Evolutionary conservation across 371 early-diverging fungal species (phyloP).

Genomic region (Vairimorpha apis): DNA sequence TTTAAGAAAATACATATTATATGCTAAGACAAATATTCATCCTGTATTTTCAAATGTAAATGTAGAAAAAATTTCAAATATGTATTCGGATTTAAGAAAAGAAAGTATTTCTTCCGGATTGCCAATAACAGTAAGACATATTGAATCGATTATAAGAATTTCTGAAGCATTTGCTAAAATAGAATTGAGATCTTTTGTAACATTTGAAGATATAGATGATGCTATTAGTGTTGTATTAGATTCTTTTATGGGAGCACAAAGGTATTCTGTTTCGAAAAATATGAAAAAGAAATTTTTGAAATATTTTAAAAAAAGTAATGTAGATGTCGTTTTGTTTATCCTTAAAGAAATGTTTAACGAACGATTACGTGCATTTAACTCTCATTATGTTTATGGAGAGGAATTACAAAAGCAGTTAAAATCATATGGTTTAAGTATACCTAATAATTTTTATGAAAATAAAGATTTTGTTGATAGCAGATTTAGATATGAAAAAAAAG

Average conservation of each 20-base stretch:
- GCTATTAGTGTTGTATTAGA: constrained; percentile 84
- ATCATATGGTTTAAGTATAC: constrained; percentile 15
- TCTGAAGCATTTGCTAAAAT: constrained; percentile 91
- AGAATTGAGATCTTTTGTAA: constrained; percentile 85
- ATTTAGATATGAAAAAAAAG: constrained; percentile 16
- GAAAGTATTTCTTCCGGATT: constrained; percentile 78
- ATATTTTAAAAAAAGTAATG: constrained; percentile 53
- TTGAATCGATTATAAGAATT: constrained; percentile 93
- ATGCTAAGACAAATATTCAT: constrained; percentile 75
- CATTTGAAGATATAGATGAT: constrained; percentile 81
- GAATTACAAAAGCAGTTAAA: constrained; percentile 26
- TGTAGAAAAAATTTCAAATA: constrained; percentile 71
- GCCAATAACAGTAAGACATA: constrained; percentile 94
- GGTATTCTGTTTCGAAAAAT: constrained; percentile 77
- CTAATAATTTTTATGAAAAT: neutral
- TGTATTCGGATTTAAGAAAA: constrained; percentile 83
- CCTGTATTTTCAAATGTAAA: constrained; percentile 80
- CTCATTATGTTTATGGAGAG: constrained; percentile 16
- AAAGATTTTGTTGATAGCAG: constrained; percentile 17
- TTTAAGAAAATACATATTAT: constrained; percentile 89
- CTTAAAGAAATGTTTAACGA: constrained; percentile 55
- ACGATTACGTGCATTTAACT: constrained; percentile 27
- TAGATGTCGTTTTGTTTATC: constrained; percentile 45
- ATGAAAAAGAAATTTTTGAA: constrained; percentile 60
- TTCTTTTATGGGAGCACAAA: constrained; percentile 88